Base-by-base conservation (phyloP, 805 yeast genomes). In the Priceomyces fermenticarens region DNA sequence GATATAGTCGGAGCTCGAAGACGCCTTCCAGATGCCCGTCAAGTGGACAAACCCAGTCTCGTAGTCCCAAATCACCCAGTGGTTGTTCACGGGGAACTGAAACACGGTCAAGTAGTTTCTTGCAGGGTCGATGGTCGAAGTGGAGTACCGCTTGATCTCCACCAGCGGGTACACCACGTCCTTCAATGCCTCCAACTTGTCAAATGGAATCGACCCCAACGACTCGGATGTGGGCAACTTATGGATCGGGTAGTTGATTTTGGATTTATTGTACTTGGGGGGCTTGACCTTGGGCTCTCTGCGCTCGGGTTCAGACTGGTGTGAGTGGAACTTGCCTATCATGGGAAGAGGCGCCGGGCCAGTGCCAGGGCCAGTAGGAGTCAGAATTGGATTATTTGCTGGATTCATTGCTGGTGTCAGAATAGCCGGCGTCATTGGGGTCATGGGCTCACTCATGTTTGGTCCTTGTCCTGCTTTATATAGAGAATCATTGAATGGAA, bases 51-150 rank as follows among this genome's bases (percentile, higher is more conserved):
- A 83, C 0, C 96, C 96, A 2, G 93, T 81, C 48, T 75, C 77
- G 55, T 83, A 81, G 58, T 85, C 93, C 96, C 96, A 88, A 47
- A 88, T 81, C 41, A 88, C 77, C 78, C 88, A 78, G 51, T 85
- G 84, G 43, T 73, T 78, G 49, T 82, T 81, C 42, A 86, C 58
- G 53, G 67, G 71, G 63, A 81, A 87, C 60, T 87, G 93, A 54
- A 70, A 85, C 4, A 85, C 93, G 1, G 87, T 78, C 30, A 83
- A 61, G 55, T 67, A 82, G 57, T 77, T 77, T 44, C 93, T 72
- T 5, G 51, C 29, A n/a, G 80, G 81, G 54, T 83, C 88, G 28
- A 84, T 82, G 27, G 70, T 70, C 4, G 83, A 72, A 2, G 93
- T 85, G 9, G 87, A 81, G 55, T 86, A 86, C 50, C 79, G 79